A percentile compares a stretch with the other conserved stretches of the same genome.
Evolutionary conservation across 495 filamentous ascomycete genomes (phyloP).

Genomic region (Annulohypoxylon nitens): DNA sequence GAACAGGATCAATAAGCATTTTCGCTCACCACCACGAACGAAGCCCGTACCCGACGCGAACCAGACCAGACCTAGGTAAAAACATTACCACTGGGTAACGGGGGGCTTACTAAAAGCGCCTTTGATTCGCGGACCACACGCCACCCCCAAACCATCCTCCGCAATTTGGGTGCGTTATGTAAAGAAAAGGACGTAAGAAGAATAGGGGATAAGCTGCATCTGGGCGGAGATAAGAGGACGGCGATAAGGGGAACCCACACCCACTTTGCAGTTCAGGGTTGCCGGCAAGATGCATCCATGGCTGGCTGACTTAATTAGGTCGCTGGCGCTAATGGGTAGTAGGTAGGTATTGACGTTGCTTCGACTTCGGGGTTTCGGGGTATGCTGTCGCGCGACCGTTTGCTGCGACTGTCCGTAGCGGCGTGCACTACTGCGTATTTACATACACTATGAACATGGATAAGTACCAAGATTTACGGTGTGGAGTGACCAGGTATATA

Average conservation of each 20-base stretch:
- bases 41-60: not conserved
- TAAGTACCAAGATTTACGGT: not conserved
- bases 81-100: not conserved
- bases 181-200: not conserved
- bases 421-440: not conserved
- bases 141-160: not conserved
- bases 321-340: too few species aligned
- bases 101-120: not conserved
- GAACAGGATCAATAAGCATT: constrained; percentile 1
- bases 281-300: too few species aligned
- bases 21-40: not conserved
- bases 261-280: too few species aligned
- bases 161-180: not conserved
- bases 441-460: not conserved
- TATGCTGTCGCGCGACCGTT: not conserved
- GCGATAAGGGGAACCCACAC: not conserved
- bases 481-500: too few species aligned
- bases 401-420: not conserved
- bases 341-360: too few species aligned
- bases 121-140: not conserved
- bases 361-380: not conserved
- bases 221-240: constrained; percentile 1
- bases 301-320: too few species aligned
- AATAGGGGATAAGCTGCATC: not conserved
- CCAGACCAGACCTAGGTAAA: not conserved